These are phyloP conservation scores for Recurvomyces mirabilis DNA, from an alignment of 495 filamentous ascomycete species.

Conservation along the genomic window DNA sequence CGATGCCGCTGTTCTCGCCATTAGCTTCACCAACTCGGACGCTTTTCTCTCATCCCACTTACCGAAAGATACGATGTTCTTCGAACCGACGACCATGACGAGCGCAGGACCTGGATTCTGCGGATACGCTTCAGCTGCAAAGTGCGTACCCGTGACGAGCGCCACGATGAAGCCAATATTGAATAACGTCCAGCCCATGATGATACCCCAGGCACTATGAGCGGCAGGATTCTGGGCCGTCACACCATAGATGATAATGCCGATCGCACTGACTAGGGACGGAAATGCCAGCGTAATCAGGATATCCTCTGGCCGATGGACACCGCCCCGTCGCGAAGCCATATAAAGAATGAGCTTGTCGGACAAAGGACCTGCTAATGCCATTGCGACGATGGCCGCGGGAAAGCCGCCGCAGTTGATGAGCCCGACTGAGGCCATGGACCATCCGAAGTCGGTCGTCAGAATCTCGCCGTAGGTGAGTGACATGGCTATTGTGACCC, in stretches of 20 bases:
- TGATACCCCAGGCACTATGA: constrained; percentile 30
- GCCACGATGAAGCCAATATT: constrained; percentile 32
- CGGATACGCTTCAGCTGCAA: constrained; percentile 33
- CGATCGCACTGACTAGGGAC: constrained; percentile 25
- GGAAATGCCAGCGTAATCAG: constrained; percentile 31
- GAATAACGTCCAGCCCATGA: constrained; percentile 34
- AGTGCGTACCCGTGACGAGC: constrained; percentile 30
- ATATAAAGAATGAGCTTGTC: background rate
- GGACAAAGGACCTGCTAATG: constrained; percentile 19
- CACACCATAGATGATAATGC: constrained; percentile 31
- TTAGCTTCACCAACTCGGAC: too few relatives aligned
- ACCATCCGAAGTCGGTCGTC: constrained; percentile 27
- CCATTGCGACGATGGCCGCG: constrained; percentile 32
- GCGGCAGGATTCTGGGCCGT: constrained; percentile 17
- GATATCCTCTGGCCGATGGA: constrained; percentile 3
- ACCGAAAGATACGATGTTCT: constrained; percentile 34
- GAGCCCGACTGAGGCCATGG: constrained; percentile 26
- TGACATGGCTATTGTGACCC: constrained; percentile 27
- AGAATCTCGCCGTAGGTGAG: constrained; percentile 33
- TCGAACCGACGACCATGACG: constrained; percentile 33
- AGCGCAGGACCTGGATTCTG: constrained; percentile 35
- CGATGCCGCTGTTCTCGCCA: too few relatives aligned
- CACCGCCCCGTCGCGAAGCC: background rate
- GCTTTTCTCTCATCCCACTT: background rate
- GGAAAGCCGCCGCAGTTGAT: constrained; percentile 32